A percentile compares a stretch with the other conserved stretches of the same genome.
Conservation (phyloP, 805 yeast genomes). For the Komagataella pseudopastoris region DNA sequence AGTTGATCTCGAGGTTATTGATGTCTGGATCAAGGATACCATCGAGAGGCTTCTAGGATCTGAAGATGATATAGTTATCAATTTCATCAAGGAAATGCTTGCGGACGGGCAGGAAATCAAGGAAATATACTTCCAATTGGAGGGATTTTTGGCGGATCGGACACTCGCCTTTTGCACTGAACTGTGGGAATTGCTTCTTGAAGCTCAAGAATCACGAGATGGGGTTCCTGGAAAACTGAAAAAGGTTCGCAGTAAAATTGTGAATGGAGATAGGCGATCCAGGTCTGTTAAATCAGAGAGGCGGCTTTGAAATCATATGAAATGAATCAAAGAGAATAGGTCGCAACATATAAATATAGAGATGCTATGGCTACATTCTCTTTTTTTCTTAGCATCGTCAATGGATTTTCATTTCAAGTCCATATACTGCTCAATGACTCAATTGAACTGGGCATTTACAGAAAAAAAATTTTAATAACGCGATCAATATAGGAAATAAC, state of each 20-base stretch:
- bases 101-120: constrained; percentile 20
- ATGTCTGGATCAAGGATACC: constrained; percentile 23
- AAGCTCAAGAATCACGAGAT: constrained; percentile 28
- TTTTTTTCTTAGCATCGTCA: too few relatives aligned
- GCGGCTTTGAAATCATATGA: too few relatives aligned
- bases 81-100: constrained; percentile 30
- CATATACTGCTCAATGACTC: too few relatives aligned
- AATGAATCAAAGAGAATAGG: not conserved
- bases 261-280: not conserved
- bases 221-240: constrained; percentile 29
- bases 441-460: too few relatives aligned
- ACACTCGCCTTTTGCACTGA: constrained; percentile 23
- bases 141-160: constrained; percentile 29
- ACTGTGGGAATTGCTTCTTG: constrained; percentile 29
- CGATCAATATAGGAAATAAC: too few relatives aligned
- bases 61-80: constrained; percentile 33
- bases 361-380: too few relatives aligned
- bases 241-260: not conserved
- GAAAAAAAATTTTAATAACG: too few relatives aligned
- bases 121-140: constrained; percentile 26
- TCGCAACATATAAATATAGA: too few relatives aligned
- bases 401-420: too few relatives aligned
- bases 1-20: constrained; percentile 24
- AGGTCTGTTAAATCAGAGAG: not conserved
- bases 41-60: constrained; percentile 27